Percentiles rank a stretch among this genome's conserved stretches.
These are phyloP conservation scores for Lavandula angustifolia DNA, from an alignment of 257 asterid genomes.

Conservation along the genomic window DNA sequence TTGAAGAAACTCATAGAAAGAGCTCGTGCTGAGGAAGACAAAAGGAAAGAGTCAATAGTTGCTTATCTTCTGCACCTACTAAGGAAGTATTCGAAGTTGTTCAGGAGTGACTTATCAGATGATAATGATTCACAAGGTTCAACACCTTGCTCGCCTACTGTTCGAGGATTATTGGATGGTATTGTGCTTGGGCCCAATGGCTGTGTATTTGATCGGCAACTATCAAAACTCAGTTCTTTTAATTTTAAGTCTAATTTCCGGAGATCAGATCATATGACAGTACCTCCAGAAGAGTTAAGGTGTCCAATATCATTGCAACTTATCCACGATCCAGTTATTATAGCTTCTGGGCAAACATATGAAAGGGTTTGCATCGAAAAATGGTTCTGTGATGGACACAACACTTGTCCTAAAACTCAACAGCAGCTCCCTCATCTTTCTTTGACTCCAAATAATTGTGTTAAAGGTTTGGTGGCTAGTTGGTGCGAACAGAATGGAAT, in stretches of 20 bases:
- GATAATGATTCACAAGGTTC: slow-evolving; percentile 98
- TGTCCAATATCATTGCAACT: slow-evolving; percentile 96
- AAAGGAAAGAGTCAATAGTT: slow-evolving; percentile 88
- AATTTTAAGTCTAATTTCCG: slow-evolving; percentile 80
- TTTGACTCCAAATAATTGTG: slow-evolving; percentile 91
- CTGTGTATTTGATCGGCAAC: slow-evolving; percentile 77
- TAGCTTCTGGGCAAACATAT: slow-evolving; percentile 95
- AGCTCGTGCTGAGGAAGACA: slow-evolving; percentile 89
- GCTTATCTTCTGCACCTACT: slow-evolving; percentile 86
- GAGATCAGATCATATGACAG: slow-evolving; percentile 67
- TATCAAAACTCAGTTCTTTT: slow-evolving; percentile 81
- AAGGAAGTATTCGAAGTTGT: slow-evolving; percentile 87
- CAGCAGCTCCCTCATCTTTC: slow-evolving; percentile 91
- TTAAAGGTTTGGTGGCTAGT: slow-evolving; percentile 88
- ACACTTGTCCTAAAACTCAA: slow-evolving; percentile 94
- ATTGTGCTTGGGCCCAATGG: slow-evolving; percentile 48
- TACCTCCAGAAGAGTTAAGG: slow-evolving; percentile 93
- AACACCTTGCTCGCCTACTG: slow-evolving; percentile 93
- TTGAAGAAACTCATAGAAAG: slow-evolving; percentile 86
- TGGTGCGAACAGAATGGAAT: slow-evolving; percentile 94
- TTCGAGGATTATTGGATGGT: slow-evolving; percentile 69
- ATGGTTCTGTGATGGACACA: slow-evolving; percentile 93
- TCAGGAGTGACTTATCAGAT: slow-evolving; percentile 84
- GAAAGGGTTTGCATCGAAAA: slow-evolving; percentile 96
- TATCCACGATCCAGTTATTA: slow-evolving; percentile 90